Evolutionary conservation across 2,329 filamentous ascomycete species (phyloP).

Genomic region (Fusarium tuaranense): DNA sequence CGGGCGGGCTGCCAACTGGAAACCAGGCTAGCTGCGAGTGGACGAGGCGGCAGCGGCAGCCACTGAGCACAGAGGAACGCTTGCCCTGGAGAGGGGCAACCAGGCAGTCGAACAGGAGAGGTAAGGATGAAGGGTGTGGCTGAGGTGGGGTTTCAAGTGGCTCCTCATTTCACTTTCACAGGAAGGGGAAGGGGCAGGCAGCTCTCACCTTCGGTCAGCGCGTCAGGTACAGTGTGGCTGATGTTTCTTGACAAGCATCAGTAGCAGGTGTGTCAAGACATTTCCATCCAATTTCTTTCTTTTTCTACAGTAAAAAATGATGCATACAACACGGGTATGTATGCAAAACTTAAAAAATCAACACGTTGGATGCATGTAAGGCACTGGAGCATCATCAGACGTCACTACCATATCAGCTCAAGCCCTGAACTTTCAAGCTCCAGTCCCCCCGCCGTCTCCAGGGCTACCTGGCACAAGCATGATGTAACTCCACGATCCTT

Average conservation of each 20-base stretch:
- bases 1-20: conserved; percentile 17
- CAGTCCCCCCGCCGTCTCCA: conserved; percentile 6
- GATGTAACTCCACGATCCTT: background rate
- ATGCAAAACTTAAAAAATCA: background rate
- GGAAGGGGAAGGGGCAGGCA: background rate
- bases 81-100: conserved; percentile 18
- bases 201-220: conserved; percentile 13
- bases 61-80: conserved; percentile 3
- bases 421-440: conserved; percentile 28
- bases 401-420: conserved; percentile 17
- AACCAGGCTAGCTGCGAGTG: background rate
- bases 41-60: background rate
- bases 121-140: conserved; percentile 21
- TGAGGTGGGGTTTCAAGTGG: conserved; percentile 33
- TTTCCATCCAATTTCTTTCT: background rate
- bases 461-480: background rate
- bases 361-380: background rate
- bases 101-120: background rate
- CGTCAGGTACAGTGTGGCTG: conserved; percentile 23
- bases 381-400: conserved; percentile 8
- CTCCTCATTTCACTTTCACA: conserved; percentile 36
- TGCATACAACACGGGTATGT: conserved; percentile 1
- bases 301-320: background rate
- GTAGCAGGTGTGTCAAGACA: background rate
- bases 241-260: background rate